These are phyloP conservation scores for Clathrospora elynae DNA, from an alignment of 2,329 filamentous ascomycete species.

Conservation along the genomic window DNA sequence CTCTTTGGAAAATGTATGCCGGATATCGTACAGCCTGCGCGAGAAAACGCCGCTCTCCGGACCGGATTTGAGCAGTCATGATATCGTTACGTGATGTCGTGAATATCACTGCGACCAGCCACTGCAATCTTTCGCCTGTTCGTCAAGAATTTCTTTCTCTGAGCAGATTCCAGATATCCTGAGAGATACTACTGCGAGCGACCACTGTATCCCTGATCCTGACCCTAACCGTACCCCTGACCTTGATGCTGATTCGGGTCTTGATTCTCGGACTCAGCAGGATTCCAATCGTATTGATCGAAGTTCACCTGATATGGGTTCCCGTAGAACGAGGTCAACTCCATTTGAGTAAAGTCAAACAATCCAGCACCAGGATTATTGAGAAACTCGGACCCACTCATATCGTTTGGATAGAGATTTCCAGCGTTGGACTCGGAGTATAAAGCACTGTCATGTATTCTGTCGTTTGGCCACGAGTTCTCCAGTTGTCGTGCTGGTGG, in stretches of 20 bases:
- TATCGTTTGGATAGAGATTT: constrained; percentile 1
- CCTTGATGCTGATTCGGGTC: too few relatives aligned
- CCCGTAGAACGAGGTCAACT: constrained; percentile 13
- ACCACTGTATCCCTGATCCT: not conserved
- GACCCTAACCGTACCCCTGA: not conserved
- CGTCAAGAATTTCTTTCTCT: too few relatives aligned
- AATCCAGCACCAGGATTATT: not conserved
- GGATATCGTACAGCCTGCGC: too few relatives aligned
- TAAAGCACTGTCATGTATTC: not conserved
- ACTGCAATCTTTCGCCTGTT: too few relatives aligned
- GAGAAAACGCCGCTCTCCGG: too few relatives aligned
- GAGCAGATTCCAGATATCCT: too few relatives aligned
- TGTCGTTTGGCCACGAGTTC: not conserved
- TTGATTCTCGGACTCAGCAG: not conserved
- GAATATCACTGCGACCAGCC: too few relatives aligned
- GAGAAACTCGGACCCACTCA: not conserved
- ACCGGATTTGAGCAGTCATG: too few relatives aligned
- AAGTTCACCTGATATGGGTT: constrained; percentile 19
- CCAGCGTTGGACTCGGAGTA: constrained; percentile 1
- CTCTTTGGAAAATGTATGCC: too few relatives aligned
- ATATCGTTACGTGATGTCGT: too few relatives aligned
- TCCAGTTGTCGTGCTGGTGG: constrained; percentile 1
- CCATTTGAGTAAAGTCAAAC: constrained; percentile 5
- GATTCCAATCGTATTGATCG: constrained; percentile 16
- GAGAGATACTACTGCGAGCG: too few relatives aligned